A percentile compares a stretch with the other conserved stretches of the same genome.
Conservation (phyloP, 139 green algal genomes). For the Closterium sp. region DNA sequence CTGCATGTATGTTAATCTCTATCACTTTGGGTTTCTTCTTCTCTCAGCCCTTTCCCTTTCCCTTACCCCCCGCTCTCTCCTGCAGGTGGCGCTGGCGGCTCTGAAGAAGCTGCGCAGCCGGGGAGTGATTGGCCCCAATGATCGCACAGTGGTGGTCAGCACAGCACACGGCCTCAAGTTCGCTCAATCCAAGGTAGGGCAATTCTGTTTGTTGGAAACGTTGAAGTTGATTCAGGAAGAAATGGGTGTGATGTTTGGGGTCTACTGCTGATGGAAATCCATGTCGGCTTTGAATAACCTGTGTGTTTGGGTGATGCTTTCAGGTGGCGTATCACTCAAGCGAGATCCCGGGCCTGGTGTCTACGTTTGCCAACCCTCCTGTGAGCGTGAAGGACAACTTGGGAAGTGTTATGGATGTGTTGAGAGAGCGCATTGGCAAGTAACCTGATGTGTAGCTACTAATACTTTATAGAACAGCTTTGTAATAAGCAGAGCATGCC, state of each 20-base stretch:
- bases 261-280: too few species aligned
- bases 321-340: constrained; percentile 84
- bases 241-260: too few species aligned
- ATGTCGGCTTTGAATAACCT: too few species aligned
- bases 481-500: not conserved
- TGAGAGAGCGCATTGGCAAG: not conserved
- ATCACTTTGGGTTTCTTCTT: too few species aligned
- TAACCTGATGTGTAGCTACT: not conserved
- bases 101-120: constrained; percentile 90
- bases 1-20: too few species aligned
- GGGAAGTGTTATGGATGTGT: constrained; percentile 92
- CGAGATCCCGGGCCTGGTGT: constrained; percentile 72
- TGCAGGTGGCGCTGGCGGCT: constrained; percentile 85
- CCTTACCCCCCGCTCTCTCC: too few species aligned
- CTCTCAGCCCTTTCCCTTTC: too few species aligned
- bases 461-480: not conserved
- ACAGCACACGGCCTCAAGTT: constrained; percentile 99
- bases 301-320: not conserved
- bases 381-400: constrained; percentile 85
- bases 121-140: constrained; percentile 79
- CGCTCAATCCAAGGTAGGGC: constrained; percentile 83
- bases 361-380: constrained; percentile 89
- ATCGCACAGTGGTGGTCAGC: constrained; percentile 91
- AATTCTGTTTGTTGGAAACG: too few species aligned
- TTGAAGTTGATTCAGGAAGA: too few species aligned